A percentile compares a stretch with the other conserved stretches of the same genome.
These are phyloP conservation scores for Lichtheimia corymbifera DNA, from an alignment of 371 early-diverging fungal genomes.

Conservation along the genomic window DNA sequence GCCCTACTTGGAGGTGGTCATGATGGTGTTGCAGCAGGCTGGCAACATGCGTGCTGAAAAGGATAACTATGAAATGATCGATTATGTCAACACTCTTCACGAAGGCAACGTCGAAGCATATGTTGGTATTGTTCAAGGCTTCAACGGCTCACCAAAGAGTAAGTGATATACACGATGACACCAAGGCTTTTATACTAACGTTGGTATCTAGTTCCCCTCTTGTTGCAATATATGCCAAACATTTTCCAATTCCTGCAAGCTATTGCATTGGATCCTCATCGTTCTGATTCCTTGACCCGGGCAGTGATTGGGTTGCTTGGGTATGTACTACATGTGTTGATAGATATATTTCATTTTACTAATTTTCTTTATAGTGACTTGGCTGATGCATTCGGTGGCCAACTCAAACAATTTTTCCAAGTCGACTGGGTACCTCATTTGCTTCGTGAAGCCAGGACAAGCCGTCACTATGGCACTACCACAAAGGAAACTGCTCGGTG, in stretches of 20 bases:
- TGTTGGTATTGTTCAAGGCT: constrained; percentile 92
- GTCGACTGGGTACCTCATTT: constrained; percentile 66
- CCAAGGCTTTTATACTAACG: neutral
- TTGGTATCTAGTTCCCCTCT: constrained; percentile 44
- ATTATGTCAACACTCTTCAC: constrained; percentile 81
- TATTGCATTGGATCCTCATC: constrained; percentile 61
- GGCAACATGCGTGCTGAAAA: constrained; percentile 66
- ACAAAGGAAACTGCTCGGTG: constrained; percentile 84
- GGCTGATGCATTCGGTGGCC: constrained; percentile 78
- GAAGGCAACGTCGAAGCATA: constrained; percentile 93
- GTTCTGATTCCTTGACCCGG: constrained; percentile 65
- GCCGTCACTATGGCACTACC: constrained; percentile 55
- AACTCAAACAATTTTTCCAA: constrained; percentile 62
- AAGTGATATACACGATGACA: constrained; percentile 18
- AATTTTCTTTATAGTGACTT: constrained; percentile 51
- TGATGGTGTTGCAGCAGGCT: constrained; percentile 87
- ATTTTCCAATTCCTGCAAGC: constrained; percentile 79
- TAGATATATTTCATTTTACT: neutral
- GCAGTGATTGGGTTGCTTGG: constrained; percentile 86
- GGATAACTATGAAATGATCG: constrained; percentile 76
- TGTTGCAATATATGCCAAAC: constrained; percentile 62
- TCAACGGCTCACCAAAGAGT: constrained; percentile 58
- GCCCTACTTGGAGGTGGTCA: constrained; percentile 76
- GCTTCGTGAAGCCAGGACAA: constrained; percentile 76
- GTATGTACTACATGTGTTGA: constrained; percentile 21